Conservation (phyloP, 2,329 filamentous ascomycete genomes). For the Ascochyta clinopodiicola region DNA sequence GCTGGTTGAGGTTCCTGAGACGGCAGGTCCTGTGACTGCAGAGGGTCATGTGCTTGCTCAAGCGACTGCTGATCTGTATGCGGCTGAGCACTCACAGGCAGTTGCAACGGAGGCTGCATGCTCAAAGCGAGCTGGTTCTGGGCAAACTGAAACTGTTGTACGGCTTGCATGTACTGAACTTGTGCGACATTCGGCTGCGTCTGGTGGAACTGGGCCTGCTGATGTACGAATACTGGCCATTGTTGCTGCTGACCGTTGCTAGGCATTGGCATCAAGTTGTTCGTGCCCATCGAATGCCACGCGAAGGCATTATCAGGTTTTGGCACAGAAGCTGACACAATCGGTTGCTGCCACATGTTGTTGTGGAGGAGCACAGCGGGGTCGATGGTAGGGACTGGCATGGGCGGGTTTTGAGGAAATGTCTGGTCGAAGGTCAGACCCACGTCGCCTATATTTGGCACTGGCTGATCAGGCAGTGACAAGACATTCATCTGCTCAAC, state of each 20-base stretch:
- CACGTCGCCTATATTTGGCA: background rate
- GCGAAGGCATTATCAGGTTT: background rate
- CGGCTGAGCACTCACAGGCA: background rate
- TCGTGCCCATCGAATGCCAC: background rate
- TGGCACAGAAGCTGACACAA: background rate
- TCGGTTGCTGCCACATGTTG: background rate
- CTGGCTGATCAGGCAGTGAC: background rate
- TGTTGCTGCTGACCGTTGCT: background rate
- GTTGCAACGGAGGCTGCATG: background rate
- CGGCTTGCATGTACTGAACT: background rate
- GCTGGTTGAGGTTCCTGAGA: background rate
- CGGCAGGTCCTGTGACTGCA: background rate
- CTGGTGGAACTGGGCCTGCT: background rate
- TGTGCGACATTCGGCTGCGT: background rate
- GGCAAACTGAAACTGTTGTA: background rate
- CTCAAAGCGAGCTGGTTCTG: background rate
- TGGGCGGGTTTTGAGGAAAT: background rate
- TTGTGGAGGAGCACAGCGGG: background rate
- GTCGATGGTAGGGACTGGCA: background rate
- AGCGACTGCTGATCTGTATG: background rate
- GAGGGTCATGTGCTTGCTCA: background rate
- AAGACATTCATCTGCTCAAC: background rate
- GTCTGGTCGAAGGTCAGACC: background rate
- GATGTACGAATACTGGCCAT: background rate
- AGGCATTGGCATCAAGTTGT: background rate